phyloP scores from a whole-genome alignment of 2,329 filamentous ascomycete genomes.

The Emergomyces orientalis region DNA sequence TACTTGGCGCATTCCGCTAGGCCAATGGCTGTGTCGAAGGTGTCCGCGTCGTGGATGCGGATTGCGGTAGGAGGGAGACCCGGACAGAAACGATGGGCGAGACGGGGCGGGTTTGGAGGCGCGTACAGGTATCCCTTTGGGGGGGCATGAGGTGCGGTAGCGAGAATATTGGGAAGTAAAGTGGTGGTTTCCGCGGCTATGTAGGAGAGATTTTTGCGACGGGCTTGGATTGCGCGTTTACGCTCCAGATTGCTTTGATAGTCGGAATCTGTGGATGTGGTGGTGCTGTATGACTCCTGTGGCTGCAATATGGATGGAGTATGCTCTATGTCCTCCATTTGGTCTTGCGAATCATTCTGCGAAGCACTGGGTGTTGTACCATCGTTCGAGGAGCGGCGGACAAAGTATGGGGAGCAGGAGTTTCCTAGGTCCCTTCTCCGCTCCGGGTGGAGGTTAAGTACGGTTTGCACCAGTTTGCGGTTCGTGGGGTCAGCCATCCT shows the following conservation, averaged over 20 bases:
- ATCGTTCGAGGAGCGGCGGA: background rate
- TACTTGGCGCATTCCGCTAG: constrained; percentile 22
- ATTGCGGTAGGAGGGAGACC: constrained; percentile 30
- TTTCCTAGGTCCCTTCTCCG: constrained; percentile 1
- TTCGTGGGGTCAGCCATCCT: constrained; percentile 9
- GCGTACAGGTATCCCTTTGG: constrained; percentile 33
- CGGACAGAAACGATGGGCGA: constrained; percentile 40
- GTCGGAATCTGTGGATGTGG: constrained; percentile 1
- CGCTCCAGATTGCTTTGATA: background rate
- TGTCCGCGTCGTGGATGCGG: constrained; percentile 48
- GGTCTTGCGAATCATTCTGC: constrained; percentile 3
- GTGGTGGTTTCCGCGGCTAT: constrained; percentile 42
- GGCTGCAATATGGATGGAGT: background rate
- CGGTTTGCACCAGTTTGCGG: constrained; percentile 15
- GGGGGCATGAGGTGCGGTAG: constrained; percentile 35
- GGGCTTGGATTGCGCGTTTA: constrained; percentile 3
- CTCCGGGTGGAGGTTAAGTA: constrained; percentile 16
- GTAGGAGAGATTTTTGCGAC: constrained; percentile 28
- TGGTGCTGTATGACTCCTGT: background rate
- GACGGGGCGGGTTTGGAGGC: constrained; percentile 29
- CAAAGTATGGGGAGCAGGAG: constrained; percentile 6
- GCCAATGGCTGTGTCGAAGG: constrained; percentile 47
- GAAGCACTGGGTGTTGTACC: background rate
- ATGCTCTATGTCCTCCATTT: constrained; percentile 15
- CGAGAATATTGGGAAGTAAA: constrained; percentile 41